Conservation (phyloP, 495 filamentous ascomycete genomes). For the Cercophora scortea region DNA sequence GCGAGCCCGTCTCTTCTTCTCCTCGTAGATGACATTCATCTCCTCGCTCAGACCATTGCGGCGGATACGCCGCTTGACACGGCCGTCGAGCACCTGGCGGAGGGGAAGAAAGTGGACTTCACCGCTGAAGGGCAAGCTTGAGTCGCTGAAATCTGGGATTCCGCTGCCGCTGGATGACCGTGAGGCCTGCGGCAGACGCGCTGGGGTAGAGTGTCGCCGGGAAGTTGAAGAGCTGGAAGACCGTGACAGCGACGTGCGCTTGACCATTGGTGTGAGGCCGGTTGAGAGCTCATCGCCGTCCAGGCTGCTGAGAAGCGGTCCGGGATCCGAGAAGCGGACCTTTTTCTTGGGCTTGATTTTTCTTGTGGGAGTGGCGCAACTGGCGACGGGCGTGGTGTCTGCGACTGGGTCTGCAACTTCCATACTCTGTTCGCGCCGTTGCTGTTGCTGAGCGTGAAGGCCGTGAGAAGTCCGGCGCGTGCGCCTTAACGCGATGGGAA, state of each 20-base stretch:
- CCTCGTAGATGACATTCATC: conserved; percentile 55
- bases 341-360: conserved; percentile 43
- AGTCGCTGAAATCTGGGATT: conserved; percentile 17
- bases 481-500: conserved; percentile 22
- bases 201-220: conserved; percentile 35
- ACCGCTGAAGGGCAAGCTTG: conserved; percentile 19
- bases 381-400: conserved; percentile 3
- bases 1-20: conserved; percentile 40
- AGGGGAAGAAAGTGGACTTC: conserved; percentile 52
- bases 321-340: conserved; percentile 68
- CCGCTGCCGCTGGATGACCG: conserved; percentile 23
- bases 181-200: conserved; percentile 6
- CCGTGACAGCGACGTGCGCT: conserved; percentile 47
- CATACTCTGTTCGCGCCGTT: not conserved
- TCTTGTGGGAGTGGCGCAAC: conserved; percentile 8
- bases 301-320: conserved; percentile 27
- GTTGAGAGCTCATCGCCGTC: conserved; percentile 39
- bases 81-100: conserved; percentile 58
- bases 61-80: conserved; percentile 63
- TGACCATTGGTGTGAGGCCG: conserved; percentile 61
- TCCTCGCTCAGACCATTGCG: conserved; percentile 70
- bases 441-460: not conserved
- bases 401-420: not conserved
- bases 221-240: conserved; percentile 38
- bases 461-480: conserved; percentile 10